Base-by-base conservation (phyloP, 257 asterid genomes). In the Lavandula angustifolia region DNA sequence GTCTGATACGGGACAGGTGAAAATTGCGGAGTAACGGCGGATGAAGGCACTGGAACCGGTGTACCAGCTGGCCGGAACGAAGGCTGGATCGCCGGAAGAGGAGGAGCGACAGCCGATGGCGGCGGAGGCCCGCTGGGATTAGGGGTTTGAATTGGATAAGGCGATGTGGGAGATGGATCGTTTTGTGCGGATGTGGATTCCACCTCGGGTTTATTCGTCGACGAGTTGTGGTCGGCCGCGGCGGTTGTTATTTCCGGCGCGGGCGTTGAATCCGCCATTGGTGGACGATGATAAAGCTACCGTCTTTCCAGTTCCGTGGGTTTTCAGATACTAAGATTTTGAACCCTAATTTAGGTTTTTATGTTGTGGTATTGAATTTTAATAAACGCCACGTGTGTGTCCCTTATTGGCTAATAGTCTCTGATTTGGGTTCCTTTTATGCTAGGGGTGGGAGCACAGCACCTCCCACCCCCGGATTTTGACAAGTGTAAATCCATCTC, bases 201-300 rank as follows among this genome's bases (percentile, higher is more conserved):
- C 9, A 85, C 54, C 33, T 80, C 78, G 22, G 82, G 60, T 29
- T 58, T 74, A 10, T 54, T 48, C 16, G 71, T 4, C n/a, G 52
- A 31, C 13, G 71, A 69, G 54, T 62, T 75, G 7, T 64, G 41
- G 40, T 62, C 83, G 60, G 75, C 53, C 69, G 73, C 50, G n/a
- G 68, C 60, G 38, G 84, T 35, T 17, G 85, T 43, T n/a, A n/a
- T n/a, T 50, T 76, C 84, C 71, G 85, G 76, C 60, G 82, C 75
- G 67, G 85, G 69, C 4, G 82, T 42, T 40, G 88, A 52, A 51
- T 85, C 96, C 84, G 89, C 95, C 96, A 89, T 89, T 68, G 78
- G 37, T 56, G 65, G 56, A 59, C 17, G 71, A 66, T 51, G 64
- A 57, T 62, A 41, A 56, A 46, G 74, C 71, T 62, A 50, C 48